These are phyloP conservation scores for Tylopilus intermedius DNA, from an alignment of 768 basidiomycete species.

Conservation along the genomic window DNA sequence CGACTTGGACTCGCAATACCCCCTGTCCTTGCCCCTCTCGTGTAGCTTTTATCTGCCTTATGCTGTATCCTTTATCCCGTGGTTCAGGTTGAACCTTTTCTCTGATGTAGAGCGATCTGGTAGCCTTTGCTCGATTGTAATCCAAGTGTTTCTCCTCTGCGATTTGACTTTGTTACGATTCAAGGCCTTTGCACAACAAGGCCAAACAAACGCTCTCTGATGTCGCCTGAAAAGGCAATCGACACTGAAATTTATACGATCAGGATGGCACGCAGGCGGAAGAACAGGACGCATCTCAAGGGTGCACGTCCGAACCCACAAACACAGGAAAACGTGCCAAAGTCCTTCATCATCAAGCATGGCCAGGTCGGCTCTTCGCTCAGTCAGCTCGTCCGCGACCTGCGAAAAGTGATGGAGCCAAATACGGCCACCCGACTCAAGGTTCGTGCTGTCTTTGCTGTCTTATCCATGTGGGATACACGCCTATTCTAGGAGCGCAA, in stretches of 20 bases:
- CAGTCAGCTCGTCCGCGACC: constrained; percentile 84
- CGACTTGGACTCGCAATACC: constrained; percentile 7
- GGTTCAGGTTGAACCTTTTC: constrained; percentile 5
- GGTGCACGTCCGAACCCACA: constrained; percentile 37
- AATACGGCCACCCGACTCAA: constrained; percentile 91
- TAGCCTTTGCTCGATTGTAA: constrained; percentile 9
- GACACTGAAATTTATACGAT: constrained; percentile 4
- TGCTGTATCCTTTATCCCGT: constrained; percentile 26
- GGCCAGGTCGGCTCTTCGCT: constrained; percentile 87
- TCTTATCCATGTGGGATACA: constrained; percentile 8
- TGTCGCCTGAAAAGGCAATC: constrained; percentile 21
- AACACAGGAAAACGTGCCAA: constrained; percentile 50
- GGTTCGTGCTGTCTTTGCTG: constrained; percentile 40
- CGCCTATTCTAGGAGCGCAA: constrained; percentile 69
- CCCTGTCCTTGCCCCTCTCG: constrained; percentile 3
- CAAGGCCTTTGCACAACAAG: constrained; percentile 17
- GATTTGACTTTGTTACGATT: background rate
- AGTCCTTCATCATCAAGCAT: constrained; percentile 95
- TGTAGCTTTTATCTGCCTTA: constrained; percentile 30
- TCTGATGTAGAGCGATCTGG: constrained; percentile 7
- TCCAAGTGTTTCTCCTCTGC: background rate
- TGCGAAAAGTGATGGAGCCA: constrained; percentile 96
- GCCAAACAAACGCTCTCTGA: constrained; percentile 18
- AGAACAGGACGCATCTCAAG: constrained; percentile 80
- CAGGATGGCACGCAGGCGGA: constrained; percentile 58